These are phyloP conservation scores for Malassezia cuniculi DNA, from an alignment of 1,284 basidiomycete species.

Conservation along the genomic window DNA sequence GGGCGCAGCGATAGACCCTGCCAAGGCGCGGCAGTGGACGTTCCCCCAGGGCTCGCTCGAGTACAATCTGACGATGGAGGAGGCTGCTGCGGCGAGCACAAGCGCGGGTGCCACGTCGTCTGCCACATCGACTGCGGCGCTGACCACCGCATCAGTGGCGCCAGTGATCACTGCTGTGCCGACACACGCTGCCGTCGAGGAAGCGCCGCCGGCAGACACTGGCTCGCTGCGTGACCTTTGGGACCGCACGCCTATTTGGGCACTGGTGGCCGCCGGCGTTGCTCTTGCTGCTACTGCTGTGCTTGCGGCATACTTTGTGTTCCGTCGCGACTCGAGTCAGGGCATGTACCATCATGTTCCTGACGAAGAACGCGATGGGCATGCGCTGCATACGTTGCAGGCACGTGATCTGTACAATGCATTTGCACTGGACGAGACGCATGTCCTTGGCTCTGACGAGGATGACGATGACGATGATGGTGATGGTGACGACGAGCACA, in stretches of 20 bases:
- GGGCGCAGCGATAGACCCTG: constrained; percentile 71
- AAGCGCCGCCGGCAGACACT: constrained; percentile 53
- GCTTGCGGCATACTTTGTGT: constrained; percentile 51
- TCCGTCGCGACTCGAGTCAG: constrained; percentile 47
- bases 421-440: constrained; percentile 43
- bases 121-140: constrained; percentile 43
- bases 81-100: constrained; percentile 46
- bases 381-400: constrained; percentile 27
- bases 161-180: no score
- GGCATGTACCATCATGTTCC: constrained; percentile 59
- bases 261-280: constrained; percentile 61
- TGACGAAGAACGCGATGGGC: constrained; percentile 51
- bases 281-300: constrained; percentile 60
- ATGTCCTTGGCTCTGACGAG: constrained; percentile 41
- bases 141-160: constrained; percentile 24
- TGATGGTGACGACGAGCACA: constrained; percentile 1
- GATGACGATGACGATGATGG: constrained; percentile 28
- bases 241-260: constrained; percentile 61
- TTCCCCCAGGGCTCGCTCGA: constrained; percentile 36
- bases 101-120: constrained; percentile 23
- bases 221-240: constrained; percentile 73
- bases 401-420: constrained; percentile 46
- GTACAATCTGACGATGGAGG: constrained; percentile 48
- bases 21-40: constrained; percentile 50
- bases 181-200: constrained; percentile 20